phyloP scores from a whole-genome alignment of 805 yeast genomes.

The Ogataea haglerorum region DNA sequence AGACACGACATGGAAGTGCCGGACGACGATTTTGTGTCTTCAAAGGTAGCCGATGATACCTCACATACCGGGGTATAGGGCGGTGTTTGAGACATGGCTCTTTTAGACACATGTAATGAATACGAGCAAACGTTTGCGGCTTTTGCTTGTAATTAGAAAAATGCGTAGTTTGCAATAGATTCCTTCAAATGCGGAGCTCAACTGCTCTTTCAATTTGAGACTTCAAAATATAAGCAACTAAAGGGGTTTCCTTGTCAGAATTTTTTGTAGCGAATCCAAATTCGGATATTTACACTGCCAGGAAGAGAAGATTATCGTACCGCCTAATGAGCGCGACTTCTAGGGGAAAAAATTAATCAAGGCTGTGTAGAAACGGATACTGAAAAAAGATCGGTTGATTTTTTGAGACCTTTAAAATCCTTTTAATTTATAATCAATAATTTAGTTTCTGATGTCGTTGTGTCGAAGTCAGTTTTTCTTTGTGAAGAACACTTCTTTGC shows the following conservation, averaged over 20 bases:
- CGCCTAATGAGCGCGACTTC: not conserved
- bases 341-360: not conserved
- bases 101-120: not conserved
- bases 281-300: slow-evolving; percentile 7
- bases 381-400: not conserved
- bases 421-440: slow-evolving; percentile 1
- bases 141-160: not conserved
- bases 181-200: not conserved
- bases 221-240: slow-evolving; percentile 4
- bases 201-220: not conserved
- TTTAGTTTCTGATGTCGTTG: slow-evolving; percentile 29
- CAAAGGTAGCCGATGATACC: slow-evolving; percentile 7
- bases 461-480: slow-evolving; percentile 58
- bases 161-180: not conserved
- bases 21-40: slow-evolving; percentile 4
- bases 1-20: not conserved
- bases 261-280: slow-evolving; percentile 7
- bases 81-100: slow-evolving; percentile 13
- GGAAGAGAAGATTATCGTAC: not conserved
- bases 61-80: slow-evolving; percentile 18
- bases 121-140: not conserved
- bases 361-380: slow-evolving; percentile 3
- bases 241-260: slow-evolving; percentile 2
- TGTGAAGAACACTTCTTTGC: slow-evolving; percentile 48
- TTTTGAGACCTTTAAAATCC: slow-evolving; percentile 6